phyloP scores from a whole-genome alignment of 2,329 filamentous ascomycete species.

The Colletotrichum gigasporum region DNA sequence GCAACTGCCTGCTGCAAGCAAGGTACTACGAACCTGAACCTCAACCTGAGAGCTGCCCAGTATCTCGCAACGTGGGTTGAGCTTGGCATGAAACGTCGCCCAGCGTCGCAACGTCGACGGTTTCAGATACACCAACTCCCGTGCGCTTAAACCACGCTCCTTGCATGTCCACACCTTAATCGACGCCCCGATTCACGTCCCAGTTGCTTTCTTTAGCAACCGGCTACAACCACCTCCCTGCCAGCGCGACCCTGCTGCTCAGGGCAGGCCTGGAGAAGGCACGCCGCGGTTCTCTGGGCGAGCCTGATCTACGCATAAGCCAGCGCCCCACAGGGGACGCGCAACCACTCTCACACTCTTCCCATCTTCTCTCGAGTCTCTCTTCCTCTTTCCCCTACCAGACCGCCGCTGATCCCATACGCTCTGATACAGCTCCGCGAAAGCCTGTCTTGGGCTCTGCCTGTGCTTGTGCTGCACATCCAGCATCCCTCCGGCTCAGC shows the following conservation, averaged over 20 bases:
- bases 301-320: constrained; percentile 30
- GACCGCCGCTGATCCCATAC: constrained; percentile 22
- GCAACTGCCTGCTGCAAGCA: too few relatives aligned
- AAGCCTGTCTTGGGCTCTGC: constrained; percentile 16
- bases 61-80: constrained; percentile 26
- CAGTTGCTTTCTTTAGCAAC: constrained; percentile 30
- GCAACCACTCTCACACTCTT: constrained; percentile 31
- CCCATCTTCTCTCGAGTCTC: constrained; percentile 14
- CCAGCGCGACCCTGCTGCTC: not conserved
- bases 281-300: constrained; percentile 4
- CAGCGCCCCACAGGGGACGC: constrained; percentile 32
- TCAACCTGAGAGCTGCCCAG: not conserved
- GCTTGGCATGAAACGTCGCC: constrained; percentile 31
- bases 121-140: constrained; percentile 31
- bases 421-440: constrained; percentile 30
- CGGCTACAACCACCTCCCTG: constrained; percentile 18
- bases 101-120: constrained; percentile 31
- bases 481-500: not conserved
- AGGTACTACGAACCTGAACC: too few relatives aligned
- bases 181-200: constrained; percentile 23
- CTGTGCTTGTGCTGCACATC: constrained; percentile 12
- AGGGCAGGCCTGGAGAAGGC: too few relatives aligned
- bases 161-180: constrained; percentile 31
- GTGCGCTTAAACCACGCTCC: constrained; percentile 31
- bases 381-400: constrained; percentile 16